phyloP scores from a whole-genome alignment of 495 filamentous ascomycete species.

The Friedmanniomyces endolithicus region DNA sequence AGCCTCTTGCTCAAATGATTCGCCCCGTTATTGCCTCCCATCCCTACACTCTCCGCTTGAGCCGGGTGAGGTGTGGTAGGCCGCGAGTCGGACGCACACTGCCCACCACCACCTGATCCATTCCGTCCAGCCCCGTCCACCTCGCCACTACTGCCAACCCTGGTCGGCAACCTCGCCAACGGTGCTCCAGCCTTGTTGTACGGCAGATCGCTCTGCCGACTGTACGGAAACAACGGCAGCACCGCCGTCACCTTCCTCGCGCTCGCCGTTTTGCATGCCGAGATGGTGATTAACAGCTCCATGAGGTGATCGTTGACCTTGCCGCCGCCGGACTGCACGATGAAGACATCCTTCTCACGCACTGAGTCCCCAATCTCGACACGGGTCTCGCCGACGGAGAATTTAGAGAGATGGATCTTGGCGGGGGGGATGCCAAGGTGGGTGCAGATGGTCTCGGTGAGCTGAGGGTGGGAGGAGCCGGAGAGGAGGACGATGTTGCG shows the following conservation, averaged over 20 bases:
- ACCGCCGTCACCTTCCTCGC: constrained; percentile 86
- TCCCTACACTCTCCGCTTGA: constrained; percentile 46
- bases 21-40: constrained; percentile 43
- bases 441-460: constrained; percentile 74
- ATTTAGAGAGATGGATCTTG: constrained; percentile 75
- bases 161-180: constrained; percentile 48
- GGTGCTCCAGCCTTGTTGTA: constrained; percentile 93
- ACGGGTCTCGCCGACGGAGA: constrained; percentile 84
- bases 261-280: constrained; percentile 92
- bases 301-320: constrained; percentile 93
- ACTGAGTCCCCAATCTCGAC: constrained; percentile 94
- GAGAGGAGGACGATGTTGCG: constrained; percentile 92
- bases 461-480: constrained; percentile 79
- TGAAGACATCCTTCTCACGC: constrained; percentile 94
- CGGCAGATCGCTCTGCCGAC: constrained; percentile 83
- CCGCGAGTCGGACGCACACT: constrained; percentile 84
- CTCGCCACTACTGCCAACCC: constrained; percentile 2
- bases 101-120: constrained; percentile 31
- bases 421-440: constrained; percentile 74
- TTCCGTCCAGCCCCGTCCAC: constrained; percentile 6
- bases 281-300: constrained; percentile 91
- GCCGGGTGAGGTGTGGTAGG: constrained; percentile 70
- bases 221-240: constrained; percentile 92
- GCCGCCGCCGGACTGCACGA: constrained; percentile 79
- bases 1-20: constrained; percentile 55